Percentiles rank a stretch among this genome's conserved stretches.
phyloP scores from a whole-genome alignment of 768 basidiomycete genomes.

The Leccinum arenicola region DNA sequence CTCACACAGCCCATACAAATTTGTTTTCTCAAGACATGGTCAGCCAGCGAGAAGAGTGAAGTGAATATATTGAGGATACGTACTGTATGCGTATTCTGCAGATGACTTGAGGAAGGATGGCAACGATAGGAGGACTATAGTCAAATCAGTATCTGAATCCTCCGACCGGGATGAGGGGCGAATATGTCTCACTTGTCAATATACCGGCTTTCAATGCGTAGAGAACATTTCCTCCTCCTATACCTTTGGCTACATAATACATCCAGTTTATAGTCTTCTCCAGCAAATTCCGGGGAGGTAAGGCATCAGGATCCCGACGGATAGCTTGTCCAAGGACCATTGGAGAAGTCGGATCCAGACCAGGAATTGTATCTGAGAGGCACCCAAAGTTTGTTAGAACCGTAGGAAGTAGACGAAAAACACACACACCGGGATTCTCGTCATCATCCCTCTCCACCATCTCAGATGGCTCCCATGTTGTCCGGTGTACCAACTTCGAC shows the following conservation, averaged over 20 bases:
- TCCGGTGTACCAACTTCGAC: slow-evolving; percentile 40
- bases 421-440: slow-evolving; percentile 56
- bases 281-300: slow-evolving; percentile 61
- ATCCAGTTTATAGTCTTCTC: slow-evolving; percentile 49
- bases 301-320: slow-evolving; percentile 68
- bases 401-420: neutral
- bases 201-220: slow-evolving; percentile 72
- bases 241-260: slow-evolving; percentile 37
- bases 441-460: slow-evolving; percentile 51
- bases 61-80: slow-evolving; percentile 20
- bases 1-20: slow-evolving; percentile 72
- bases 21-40: slow-evolving; percentile 45
- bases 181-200: slow-evolving; percentile 46
- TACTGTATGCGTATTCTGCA: slow-evolving; percentile 58
- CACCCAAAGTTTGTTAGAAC: neutral
- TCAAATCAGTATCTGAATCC: neutral
- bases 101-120: slow-evolving; percentile 56
- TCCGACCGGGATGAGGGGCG: neutral
- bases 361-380: slow-evolving; percentile 51
- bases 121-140: slow-evolving; percentile 52
- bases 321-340: slow-evolving; percentile 56
- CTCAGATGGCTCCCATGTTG: slow-evolving; percentile 45
- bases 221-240: slow-evolving; percentile 58
- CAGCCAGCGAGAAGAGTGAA: slow-evolving; percentile 7
- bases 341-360: slow-evolving; percentile 40